Percentiles rank a stretch among this genome's conserved stretches.
Evolutionary conservation across 768 basidiomycete species (phyloP).

Genomic region (Phaeolepiota aurea): DNA sequence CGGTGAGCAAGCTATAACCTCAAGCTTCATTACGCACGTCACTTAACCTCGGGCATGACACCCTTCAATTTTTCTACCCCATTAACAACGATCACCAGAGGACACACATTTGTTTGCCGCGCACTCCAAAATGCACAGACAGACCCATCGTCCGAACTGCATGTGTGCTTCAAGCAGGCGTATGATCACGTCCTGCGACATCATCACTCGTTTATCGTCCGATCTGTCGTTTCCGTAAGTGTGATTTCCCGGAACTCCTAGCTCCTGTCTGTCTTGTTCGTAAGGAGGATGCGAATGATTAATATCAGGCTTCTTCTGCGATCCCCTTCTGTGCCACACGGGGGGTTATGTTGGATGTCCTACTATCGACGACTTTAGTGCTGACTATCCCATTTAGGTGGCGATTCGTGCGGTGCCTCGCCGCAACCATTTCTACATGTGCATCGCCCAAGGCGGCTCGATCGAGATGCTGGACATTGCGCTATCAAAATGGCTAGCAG

Average conservation of each 20-base stretch:
- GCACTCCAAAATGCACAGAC: slow-evolving; percentile 60
- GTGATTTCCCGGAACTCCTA: background rate
- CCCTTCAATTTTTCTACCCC: slow-evolving; percentile 2
- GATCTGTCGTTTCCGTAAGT: slow-evolving; percentile 55
- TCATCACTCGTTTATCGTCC: slow-evolving; percentile 61
- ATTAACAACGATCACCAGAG: too few relatives aligned
- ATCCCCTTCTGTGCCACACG: too few relatives aligned
- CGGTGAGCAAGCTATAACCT: slow-evolving; percentile 33
- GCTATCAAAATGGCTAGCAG: slow-evolving; percentile 52
- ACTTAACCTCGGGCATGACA: slow-evolving; percentile 1
- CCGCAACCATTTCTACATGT: slow-evolving; percentile 52
- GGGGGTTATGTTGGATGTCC: too few relatives aligned
- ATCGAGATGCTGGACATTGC: slow-evolving; percentile 44
- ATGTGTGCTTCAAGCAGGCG: slow-evolving; percentile 61
- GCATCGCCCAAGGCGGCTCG: slow-evolving; percentile 53
- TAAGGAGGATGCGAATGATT: too few relatives aligned
- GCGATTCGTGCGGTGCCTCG: slow-evolving; percentile 55
- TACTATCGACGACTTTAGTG: too few relatives aligned
- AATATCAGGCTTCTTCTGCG: slow-evolving; percentile 2
- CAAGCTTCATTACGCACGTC: slow-evolving; percentile 1
- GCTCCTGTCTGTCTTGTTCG: slow-evolving; percentile 10
- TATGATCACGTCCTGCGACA: slow-evolving; percentile 62
- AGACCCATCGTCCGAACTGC: slow-evolving; percentile 43
- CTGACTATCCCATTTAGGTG: slow-evolving; percentile 23
- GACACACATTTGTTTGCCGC: slow-evolving; percentile 58